phyloP scores from a whole-genome alignment of 106 monocot genomes.

The Posidonia australis region DNA sequence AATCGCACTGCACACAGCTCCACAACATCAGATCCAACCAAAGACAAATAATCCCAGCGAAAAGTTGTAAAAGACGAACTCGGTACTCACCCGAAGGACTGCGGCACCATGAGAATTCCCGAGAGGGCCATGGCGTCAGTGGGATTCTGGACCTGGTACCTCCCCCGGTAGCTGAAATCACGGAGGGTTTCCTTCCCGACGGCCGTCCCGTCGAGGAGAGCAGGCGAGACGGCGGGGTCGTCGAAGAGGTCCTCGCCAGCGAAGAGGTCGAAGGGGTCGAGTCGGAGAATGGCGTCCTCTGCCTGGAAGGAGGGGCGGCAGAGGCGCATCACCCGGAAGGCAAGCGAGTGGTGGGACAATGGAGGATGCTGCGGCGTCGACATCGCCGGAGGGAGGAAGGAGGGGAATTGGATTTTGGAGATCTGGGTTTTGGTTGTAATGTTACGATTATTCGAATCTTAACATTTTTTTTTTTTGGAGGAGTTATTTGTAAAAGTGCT shows the following conservation, averaged over 20 bases:
- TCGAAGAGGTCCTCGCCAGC: slow-evolving; percentile 74
- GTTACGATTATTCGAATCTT: no score
- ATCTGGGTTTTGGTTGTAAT: background rate
- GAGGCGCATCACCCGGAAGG: slow-evolving; percentile 96
- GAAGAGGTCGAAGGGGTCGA: slow-evolving; percentile 61
- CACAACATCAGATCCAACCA: background rate
- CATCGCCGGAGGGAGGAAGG: slow-evolving; percentile 5
- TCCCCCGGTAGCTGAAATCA: slow-evolving; percentile 68
- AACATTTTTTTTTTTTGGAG: no score
- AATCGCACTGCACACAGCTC: slow-evolving; percentile 41
- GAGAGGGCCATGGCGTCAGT: slow-evolving; percentile 66
- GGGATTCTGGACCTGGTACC: slow-evolving; percentile 63
- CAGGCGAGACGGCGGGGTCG: slow-evolving; percentile 23
- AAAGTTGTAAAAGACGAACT: background rate
- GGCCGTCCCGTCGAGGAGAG: slow-evolving; percentile 6
- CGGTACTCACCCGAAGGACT: slow-evolving; percentile 70
- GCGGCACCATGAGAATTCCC: slow-evolving; percentile 82
- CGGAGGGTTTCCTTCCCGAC: background rate
- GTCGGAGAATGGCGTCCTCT: slow-evolving; percentile 60
- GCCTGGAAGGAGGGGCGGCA: slow-evolving; percentile 89
- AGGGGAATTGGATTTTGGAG: background rate
- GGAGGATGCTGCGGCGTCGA: slow-evolving; percentile 18
- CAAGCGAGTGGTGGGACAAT: slow-evolving; percentile 62
- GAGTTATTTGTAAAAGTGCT: no score
- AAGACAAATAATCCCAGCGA: background rate